Conservation (phyloP, 805 yeast species). For the Candida maltosa region DNA sequence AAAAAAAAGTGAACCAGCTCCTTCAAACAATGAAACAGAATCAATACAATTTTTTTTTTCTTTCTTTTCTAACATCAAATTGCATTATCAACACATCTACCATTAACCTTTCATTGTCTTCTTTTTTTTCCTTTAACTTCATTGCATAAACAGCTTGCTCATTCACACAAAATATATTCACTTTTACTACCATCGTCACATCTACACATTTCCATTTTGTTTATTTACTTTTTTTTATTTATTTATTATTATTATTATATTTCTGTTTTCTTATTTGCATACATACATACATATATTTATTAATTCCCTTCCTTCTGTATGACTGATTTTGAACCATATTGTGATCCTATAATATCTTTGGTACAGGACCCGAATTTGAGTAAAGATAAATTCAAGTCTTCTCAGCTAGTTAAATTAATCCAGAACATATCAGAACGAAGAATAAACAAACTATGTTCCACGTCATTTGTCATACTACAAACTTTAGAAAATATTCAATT, state of each 20-base stretch:
- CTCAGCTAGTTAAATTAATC: slow-evolving; percentile 38
- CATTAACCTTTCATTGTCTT: no score
- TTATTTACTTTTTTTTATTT: neutral
- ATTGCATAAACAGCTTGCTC: neutral
- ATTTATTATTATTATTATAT: neutral
- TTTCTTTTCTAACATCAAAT: no score
- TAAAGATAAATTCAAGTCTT: slow-evolving; percentile 36
- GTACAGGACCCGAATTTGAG: slow-evolving; percentile 50
- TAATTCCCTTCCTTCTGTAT: slow-evolving; percentile 3
- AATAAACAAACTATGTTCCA: slow-evolving; percentile 46
- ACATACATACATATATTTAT: neutral
- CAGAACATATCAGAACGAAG: slow-evolving; percentile 39
- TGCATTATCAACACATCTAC: no score
- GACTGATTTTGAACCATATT: slow-evolving; percentile 26
- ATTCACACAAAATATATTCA: neutral
- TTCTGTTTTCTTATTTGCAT: no score
- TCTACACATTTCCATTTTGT: neutral
- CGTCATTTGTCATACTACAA: slow-evolving; percentile 44
- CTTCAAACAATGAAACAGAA: no score
- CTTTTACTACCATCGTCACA: no score
- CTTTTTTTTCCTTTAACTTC: neutral
- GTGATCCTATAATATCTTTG: slow-evolving; percentile 46
- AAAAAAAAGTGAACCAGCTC: no score
- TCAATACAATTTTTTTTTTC: no score
- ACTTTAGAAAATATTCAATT: slow-evolving; percentile 49